phyloP scores from a whole-genome alignment of 2,329 filamentous ascomycete species.

The Lecanicillium sp. region DNA sequence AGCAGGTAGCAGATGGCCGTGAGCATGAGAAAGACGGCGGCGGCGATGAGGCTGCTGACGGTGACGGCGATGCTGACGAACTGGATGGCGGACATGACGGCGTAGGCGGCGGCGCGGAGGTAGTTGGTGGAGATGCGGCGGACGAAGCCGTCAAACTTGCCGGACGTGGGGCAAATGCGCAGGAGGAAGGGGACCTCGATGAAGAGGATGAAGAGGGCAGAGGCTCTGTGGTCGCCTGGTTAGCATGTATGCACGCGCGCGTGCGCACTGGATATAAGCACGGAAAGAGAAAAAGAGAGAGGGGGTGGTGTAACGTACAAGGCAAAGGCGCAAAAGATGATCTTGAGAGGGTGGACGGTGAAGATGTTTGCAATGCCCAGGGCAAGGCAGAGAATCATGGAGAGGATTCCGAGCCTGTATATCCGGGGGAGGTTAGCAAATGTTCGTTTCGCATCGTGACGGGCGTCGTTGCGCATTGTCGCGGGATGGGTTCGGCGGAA shows the following conservation, averaged over 20 bases:
- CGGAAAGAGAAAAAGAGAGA: not conserved
- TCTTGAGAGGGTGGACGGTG: slow-evolving; percentile 40
- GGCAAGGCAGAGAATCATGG: slow-evolving; percentile 65
- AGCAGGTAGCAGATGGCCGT: slow-evolving; percentile 75
- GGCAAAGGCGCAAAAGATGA: slow-evolving; percentile 48
- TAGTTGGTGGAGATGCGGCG: slow-evolving; percentile 93
- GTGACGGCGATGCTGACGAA: slow-evolving; percentile 68
- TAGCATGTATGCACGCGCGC: not conserved
- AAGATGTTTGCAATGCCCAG: slow-evolving; percentile 65
- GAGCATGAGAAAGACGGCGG: slow-evolving; percentile 72
- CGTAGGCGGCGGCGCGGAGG: slow-evolving; percentile 87
- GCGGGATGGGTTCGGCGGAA: not conserved
- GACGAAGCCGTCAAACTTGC: slow-evolving; percentile 81
- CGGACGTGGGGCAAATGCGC: slow-evolving; percentile 93
- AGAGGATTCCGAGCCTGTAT: slow-evolving; percentile 60
- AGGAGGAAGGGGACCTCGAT: slow-evolving; percentile 90
- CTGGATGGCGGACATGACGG: slow-evolving; percentile 72
- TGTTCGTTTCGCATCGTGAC: not conserved
- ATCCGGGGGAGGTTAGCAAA: slow-evolving; percentile 11
- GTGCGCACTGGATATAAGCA: too few species aligned
- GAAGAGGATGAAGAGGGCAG: slow-evolving; percentile 70
- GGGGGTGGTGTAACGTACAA: slow-evolving; percentile 38
- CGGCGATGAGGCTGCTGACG: slow-evolving; percentile 73
- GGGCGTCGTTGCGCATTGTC: not conserved
- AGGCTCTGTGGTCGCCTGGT: slow-evolving; percentile 45